Percentiles rank a stretch among this genome's conserved stretches.
These are phyloP conservation scores for Leucogyrophana mollusca DNA, from an alignment of 768 basidiomycete species.

Conservation along the genomic window DNA sequence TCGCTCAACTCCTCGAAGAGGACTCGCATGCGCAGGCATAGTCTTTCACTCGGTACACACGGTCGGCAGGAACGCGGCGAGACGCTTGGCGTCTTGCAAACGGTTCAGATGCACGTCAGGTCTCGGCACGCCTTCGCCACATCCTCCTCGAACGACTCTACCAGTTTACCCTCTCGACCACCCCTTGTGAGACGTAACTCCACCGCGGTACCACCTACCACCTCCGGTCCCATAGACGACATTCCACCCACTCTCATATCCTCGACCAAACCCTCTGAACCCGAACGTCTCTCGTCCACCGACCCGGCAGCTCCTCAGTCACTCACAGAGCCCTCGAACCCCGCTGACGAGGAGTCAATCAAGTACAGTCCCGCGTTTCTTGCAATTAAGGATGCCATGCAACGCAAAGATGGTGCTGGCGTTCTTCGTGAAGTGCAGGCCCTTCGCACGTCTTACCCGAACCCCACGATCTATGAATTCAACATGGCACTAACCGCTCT, in stretches of 20 bases:
- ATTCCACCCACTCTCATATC: constrained; percentile 17
- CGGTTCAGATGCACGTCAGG: constrained; percentile 63
- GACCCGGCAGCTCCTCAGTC: constrained; percentile 30
- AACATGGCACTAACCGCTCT: constrained; percentile 63
- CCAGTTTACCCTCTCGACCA: constrained; percentile 18
- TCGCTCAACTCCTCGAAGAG: constrained; percentile 24
- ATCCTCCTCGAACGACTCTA: constrained; percentile 11
- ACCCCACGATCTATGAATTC: constrained; percentile 51
- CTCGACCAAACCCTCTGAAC: constrained; percentile 8
- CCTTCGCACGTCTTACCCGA: constrained; percentile 10
- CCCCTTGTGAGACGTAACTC: constrained; percentile 49
- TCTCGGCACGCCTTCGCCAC: constrained; percentile 55
- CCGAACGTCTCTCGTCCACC: background rate
- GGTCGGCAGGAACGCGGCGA: constrained; percentile 36
- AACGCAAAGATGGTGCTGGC: constrained; percentile 24
- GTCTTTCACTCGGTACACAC: constrained; percentile 49
- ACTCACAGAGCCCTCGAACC: constrained; percentile 16
- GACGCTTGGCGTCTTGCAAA: constrained; percentile 54
- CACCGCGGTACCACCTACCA: constrained; percentile 30
- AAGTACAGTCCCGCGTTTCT: constrained; percentile 1
- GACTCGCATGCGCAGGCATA: constrained; percentile 54
- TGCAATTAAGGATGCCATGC: constrained; percentile 24
- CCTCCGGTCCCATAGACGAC: constrained; percentile 18
- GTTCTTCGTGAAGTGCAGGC: constrained; percentile 27
- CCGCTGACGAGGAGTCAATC: constrained; percentile 9